phyloP scores from a whole-genome alignment of 805 yeast genomes.

The Candida incommunis region DNA sequence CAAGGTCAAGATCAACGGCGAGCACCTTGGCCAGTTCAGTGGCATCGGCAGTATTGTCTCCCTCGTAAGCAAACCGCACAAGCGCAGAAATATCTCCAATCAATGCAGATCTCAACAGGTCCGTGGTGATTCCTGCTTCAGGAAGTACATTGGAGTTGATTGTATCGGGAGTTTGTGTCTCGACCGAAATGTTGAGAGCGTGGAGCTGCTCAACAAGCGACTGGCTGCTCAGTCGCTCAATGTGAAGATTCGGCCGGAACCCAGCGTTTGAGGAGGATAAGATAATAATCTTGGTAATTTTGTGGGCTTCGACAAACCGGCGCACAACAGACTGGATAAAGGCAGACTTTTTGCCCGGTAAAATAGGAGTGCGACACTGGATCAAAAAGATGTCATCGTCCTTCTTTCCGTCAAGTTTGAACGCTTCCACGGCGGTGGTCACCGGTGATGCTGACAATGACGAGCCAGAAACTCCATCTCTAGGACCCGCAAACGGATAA shows the following conservation, averaged over 20 bases:
- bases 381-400: constrained; percentile 24
- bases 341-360: constrained; percentile 42
- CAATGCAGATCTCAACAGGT: constrained; percentile 10
- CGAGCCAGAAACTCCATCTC: constrained; percentile 31
- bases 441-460: constrained; percentile 20
- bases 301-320: constrained; percentile 31
- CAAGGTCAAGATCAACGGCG: constrained; percentile 17
- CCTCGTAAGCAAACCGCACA: constrained; percentile 65
- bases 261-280: constrained; percentile 68
- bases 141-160: constrained; percentile 13
- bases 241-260: constrained; percentile 12
- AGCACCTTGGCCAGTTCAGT: constrained; percentile 30
- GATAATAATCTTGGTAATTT: constrained; percentile 35
- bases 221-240: neutral
- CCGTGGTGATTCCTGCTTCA: constrained; percentile 21
- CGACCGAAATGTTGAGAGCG: constrained; percentile 1
- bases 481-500: constrained; percentile 77
- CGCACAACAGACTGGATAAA: constrained; percentile 38
- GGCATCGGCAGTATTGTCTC: constrained; percentile 75
- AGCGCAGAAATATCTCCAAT: constrained; percentile 12
- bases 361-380: constrained; percentile 73
- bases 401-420: constrained; percentile 4
- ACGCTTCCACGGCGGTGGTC: constrained; percentile 52
- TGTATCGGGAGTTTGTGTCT: neutral
- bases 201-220: constrained; percentile 1